Evolutionary conservation across 345 rosid genomes (phyloP), one percentile per base, ranked within the genome.

Genomic region (Salix arbutifolia): DNA sequence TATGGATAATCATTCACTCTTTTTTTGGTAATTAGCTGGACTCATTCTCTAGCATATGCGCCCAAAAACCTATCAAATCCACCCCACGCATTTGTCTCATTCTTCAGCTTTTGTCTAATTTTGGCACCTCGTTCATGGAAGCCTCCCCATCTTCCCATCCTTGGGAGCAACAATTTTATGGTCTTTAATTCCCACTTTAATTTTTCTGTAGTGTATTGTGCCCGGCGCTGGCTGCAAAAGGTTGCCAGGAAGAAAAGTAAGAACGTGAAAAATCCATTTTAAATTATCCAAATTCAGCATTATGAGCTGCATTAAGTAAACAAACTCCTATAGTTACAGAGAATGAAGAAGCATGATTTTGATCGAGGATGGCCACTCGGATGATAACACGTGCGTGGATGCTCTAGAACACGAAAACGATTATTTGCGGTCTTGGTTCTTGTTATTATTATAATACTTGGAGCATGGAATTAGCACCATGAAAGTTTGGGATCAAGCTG

Each of bases 1-100:
- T 79, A 76, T 80, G 87, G 88, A 90, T 88, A 88, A 87, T 85
- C 84, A 84, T 82, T 8, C 80, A 75, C 80, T 67, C 17, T 65
- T 28, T 53, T 28, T 52, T 44, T 17, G 67, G 14, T 44, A 12
- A n/a, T 33, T 53, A 25, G 52, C 61, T 62, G 17, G 62, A 38
- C 76, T 82, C 56, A 70, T 38, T 77, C 78, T 68, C 65, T 70
- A 48, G 83, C 80, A 85, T 79, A 79, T 82, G 72, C 83, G 79
- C 71, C 68, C 70, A 26, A 30, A 70, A 48, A 12, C 65, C 77
- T 70, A 52, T 76, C 81, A 12, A 19, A 35, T 10, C 56, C 69
- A 33, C 19, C 33, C 33, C 48, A 40, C 74, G 60, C 18, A 4
- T 67, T 82, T 74, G 75, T 79, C 78, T 50, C 53, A 10, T 75